These are phyloP conservation scores for Termitomyces sp. DNA, from an alignment of 768 basidiomycete species.

Conservation along the genomic window DNA sequence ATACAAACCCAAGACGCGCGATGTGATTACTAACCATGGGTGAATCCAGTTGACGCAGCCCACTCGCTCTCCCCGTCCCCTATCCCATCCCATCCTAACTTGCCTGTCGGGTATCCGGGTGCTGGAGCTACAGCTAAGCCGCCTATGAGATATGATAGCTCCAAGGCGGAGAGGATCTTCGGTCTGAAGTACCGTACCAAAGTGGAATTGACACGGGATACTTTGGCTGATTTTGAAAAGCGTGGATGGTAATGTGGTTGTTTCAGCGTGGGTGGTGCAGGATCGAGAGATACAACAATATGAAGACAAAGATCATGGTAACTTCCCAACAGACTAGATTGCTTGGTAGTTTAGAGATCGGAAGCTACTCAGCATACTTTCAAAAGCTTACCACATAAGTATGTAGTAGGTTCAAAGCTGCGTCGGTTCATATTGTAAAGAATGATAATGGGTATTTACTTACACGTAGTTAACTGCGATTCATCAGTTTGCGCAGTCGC, in stretches of 20 bases:
- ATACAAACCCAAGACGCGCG: not conserved
- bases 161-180: slow-evolving; percentile 37
- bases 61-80: slow-evolving; percentile 28
- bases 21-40: not conserved
- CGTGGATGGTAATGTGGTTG: slow-evolving; percentile 33
- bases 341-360: no score
- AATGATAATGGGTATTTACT: no score
- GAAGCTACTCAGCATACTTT: no score
- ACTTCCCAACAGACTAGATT: no score
- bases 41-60: slow-evolving; percentile 32
- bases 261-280: no score
- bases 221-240: slow-evolving; percentile 38
- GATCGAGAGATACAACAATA: not conserved
- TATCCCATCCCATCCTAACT: slow-evolving; percentile 20
- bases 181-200: slow-evolving; percentile 38
- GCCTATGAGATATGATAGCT: slow-evolving; percentile 24
- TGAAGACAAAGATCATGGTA: no score
- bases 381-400: no score
- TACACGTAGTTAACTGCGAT: no score
- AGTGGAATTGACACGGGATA: slow-evolving; percentile 37
- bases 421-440: no score
- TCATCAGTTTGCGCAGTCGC: no score
- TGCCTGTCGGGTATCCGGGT: slow-evolving; percentile 32
- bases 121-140: slow-evolving; percentile 24
- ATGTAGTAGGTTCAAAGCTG: no score